Base-by-base conservation (phyloP, 768 basidiomycete genomes). In the Boletus tomentosulus region DNA sequence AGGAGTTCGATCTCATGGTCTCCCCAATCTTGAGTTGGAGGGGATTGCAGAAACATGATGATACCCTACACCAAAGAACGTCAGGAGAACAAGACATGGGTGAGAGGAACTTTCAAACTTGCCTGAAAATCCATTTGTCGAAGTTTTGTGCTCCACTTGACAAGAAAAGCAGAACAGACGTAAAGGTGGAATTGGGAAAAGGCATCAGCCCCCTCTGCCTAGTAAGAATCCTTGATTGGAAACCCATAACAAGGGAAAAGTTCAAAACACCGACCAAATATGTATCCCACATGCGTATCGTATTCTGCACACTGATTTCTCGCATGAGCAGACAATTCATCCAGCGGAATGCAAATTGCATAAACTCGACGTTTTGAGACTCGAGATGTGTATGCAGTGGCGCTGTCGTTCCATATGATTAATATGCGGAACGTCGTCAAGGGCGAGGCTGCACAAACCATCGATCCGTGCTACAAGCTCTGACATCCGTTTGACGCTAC, bases 281-380 rank as follows among this genome's bases (percentile, higher is more conserved):
- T 12, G 97, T 98, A 69, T 99, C 97, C 97, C 97, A 99, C 96
- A 98, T 98, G 51, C 97, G 82, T 47, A 98, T 91, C 16, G 96
- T 98, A 69, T 98, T 96, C 63, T 87, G 84, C 46, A 99, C 93
- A 61, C 89, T 96, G 60, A 99, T 90, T 75, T 98, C 97, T 53
- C 97, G 81, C 96, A 99, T 98, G 55, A 98, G 78, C 48, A 99
- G 73, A 67, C 97, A 98, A 65, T 99, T 98, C 94, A 99, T 98
- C 97, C 97, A 99, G 48, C 97, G 82, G 73, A 99, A 99, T 37
- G 97, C 96, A 63, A 99, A 99, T 68, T 99, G 97, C 87, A 99
- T 97, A 66, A 97, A 99, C 74, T 98, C 95, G 61, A 99, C 94
- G 63, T 89, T 91, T 71, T 99, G 88, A 11, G 85, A 74, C 57